Evolutionary conservation across 495 filamentous ascomycete genomes (phyloP).

Genomic region (Trypethelium eluteriae): DNA sequence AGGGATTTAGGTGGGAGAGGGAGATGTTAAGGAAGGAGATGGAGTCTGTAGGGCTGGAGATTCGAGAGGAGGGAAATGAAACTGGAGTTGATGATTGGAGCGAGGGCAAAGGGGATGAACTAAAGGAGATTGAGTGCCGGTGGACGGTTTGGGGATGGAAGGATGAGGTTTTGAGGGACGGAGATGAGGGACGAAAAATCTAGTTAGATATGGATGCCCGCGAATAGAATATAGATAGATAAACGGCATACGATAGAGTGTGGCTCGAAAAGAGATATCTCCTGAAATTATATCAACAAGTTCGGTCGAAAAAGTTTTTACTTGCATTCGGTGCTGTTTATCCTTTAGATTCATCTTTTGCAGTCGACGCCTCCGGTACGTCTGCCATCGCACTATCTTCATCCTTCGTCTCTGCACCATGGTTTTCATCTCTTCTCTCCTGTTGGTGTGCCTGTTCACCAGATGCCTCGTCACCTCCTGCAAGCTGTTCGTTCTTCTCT

Average conservation of each 20-base stretch:
- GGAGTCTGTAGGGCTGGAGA: conserved; percentile 43
- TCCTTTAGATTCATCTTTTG: background rate
- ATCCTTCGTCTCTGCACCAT: background rate
- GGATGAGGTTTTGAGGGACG: background rate
- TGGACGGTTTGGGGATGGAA: conserved; percentile 52
- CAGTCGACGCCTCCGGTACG: background rate
- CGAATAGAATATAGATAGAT: background rate
- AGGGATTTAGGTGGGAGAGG: conserved; percentile 48
- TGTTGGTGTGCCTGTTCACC: background rate
- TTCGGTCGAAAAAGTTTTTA: background rate
- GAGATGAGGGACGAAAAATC: background rate
- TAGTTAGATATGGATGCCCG: background rate
- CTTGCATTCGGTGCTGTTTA: background rate
- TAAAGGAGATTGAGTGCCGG: conserved; percentile 54
- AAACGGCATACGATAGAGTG: background rate
- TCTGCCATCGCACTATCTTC: background rate
- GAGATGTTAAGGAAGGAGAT: conserved; percentile 50
- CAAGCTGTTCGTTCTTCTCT: background rate
- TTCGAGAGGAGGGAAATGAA: conserved; percentile 56
- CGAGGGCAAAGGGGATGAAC: conserved; percentile 38
- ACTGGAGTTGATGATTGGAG: conserved; percentile 63
- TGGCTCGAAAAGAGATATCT: background rate
- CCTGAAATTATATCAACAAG: too few relatives aligned
- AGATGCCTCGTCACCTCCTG: background rate
- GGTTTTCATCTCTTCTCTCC: background rate